Conservation (phyloP, 2,329 filamentous ascomycete genomes). For the Cryphonectria radicalis region DNA sequence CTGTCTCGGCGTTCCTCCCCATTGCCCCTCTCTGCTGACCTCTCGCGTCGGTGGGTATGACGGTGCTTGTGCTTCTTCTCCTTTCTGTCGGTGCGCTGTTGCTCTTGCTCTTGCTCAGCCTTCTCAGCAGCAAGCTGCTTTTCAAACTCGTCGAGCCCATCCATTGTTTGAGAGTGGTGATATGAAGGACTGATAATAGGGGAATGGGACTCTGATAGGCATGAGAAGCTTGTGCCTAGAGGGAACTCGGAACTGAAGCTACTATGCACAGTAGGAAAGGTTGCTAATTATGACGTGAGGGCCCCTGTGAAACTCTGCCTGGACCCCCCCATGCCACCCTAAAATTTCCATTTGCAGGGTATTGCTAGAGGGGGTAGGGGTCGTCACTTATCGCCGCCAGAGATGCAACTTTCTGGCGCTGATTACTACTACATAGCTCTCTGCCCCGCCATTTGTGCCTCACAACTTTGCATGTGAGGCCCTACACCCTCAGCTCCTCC, state of each 20-base stretch:
- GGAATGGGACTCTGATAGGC: too few relatives aligned
- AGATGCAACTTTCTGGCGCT: neutral
- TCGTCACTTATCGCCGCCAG: neutral
- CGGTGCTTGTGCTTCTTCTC: constrained; percentile 38
- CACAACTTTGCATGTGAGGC: constrained; percentile 26
- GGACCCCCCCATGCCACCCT: constrained; percentile 8
- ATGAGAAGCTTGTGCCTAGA: neutral
- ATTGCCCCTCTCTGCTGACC: constrained; percentile 36
- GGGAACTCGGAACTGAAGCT: neutral
- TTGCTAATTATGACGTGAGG: constrained; percentile 1
- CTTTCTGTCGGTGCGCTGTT: constrained; percentile 36
- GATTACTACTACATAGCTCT: neutral
- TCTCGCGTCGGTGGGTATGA: constrained; percentile 37
- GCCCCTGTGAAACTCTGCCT: constrained; percentile 10
- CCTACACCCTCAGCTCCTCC: neutral
- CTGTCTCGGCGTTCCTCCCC: constrained; percentile 33
- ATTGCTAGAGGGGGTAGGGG: too few relatives aligned
- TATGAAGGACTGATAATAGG: neutral
- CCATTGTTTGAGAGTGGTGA: constrained; percentile 26
- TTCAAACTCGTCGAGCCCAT: constrained; percentile 42
- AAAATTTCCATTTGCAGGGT: neutral
- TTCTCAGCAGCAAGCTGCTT: constrained; percentile 45
- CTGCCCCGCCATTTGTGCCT: constrained; percentile 15
- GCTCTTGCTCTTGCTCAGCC: constrained; percentile 37
- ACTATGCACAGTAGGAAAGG: neutral